These are phyloP conservation scores for Beauveria scarabaeidicola DNA, from an alignment of 2,329 filamentous ascomycete species.

Conservation along the genomic window DNA sequence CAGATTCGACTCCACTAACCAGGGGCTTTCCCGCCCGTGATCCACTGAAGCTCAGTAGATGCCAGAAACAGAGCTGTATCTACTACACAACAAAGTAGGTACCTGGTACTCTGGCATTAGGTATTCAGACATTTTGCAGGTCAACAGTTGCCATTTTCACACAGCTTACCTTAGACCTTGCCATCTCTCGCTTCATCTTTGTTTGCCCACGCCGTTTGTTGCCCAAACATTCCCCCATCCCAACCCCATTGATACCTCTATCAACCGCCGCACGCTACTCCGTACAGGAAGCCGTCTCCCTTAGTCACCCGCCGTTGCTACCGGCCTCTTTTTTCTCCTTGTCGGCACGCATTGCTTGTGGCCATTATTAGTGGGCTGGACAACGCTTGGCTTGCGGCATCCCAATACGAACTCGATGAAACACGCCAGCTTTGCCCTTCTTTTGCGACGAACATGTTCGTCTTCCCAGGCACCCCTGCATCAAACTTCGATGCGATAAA, in stretches of 20 bases:
- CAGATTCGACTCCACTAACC: neutral
- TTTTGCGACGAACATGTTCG: neutral
- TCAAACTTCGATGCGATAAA: neutral
- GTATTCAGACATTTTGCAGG: too few species aligned
- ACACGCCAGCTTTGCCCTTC: neutral
- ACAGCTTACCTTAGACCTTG: neutral
- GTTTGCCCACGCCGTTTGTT: neutral
- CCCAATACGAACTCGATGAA: neutral
- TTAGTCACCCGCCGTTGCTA: neutral
- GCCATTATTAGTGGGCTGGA: conserved; percentile 3
- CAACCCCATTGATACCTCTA: neutral
- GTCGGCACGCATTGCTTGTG: neutral
- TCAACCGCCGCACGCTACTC: neutral
- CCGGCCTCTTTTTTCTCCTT: neutral
- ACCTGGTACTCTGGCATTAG: too few species aligned
- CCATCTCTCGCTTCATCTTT: neutral
- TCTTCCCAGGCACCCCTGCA: neutral
- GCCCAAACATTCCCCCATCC: neutral
- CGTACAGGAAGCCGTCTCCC: too few species aligned
- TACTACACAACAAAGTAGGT: too few species aligned
- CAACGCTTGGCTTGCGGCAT: neutral
- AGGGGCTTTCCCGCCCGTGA: neutral
- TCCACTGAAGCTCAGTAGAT: neutral
- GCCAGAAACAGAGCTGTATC: too few species aligned
- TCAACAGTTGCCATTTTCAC: too few species aligned